Percentiles rank a stretch among this genome's conserved stretches.
These are phyloP conservation scores for Botrytis deweyae DNA, from an alignment of 2,329 filamentous ascomycete species.

Conservation along the genomic window DNA sequence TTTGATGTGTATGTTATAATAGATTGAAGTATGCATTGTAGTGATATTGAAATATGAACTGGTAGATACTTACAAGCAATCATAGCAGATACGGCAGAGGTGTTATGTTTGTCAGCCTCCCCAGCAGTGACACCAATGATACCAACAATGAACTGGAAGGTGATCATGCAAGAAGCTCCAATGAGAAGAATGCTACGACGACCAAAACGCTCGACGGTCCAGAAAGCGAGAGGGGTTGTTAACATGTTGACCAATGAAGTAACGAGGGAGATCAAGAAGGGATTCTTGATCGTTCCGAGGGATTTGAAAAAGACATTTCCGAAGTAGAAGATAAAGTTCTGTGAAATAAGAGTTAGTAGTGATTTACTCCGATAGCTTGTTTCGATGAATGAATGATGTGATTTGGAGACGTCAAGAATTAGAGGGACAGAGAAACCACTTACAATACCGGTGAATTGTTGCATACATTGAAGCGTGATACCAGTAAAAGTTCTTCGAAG, in stretches of 20 bases:
- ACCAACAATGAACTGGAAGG: constrained; percentile 83
- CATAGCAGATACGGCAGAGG: constrained; percentile 60
- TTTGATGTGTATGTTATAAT: constrained; percentile 56
- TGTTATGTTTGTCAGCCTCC: constrained; percentile 54
- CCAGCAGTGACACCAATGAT: constrained; percentile 68
- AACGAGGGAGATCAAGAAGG: constrained; percentile 80
- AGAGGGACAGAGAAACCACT: background rate
- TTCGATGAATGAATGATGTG: background rate
- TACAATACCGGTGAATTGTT: constrained; percentile 68
- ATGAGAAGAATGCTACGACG: constrained; percentile 76
- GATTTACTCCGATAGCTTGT: background rate
- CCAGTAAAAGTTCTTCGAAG: constrained; percentile 69
- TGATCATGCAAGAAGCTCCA: constrained; percentile 77
- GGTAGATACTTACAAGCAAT: constrained; percentile 55
- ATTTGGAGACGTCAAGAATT: background rate
- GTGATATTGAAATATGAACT: constrained; percentile 39
- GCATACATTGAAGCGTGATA: constrained; percentile 76
- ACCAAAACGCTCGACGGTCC: constrained; percentile 78
- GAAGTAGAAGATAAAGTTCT: constrained; percentile 88
- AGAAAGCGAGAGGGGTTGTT: constrained; percentile 87
- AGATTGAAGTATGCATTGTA: constrained; percentile 62
- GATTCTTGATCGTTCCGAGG: constrained; percentile 71
- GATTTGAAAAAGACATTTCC: constrained; percentile 82
- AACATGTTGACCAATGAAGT: constrained; percentile 85
- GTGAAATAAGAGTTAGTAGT: background rate